Evolutionary conservation across 306 rosid species (phyloP).

Genomic region (Argentina anserina): DNA sequence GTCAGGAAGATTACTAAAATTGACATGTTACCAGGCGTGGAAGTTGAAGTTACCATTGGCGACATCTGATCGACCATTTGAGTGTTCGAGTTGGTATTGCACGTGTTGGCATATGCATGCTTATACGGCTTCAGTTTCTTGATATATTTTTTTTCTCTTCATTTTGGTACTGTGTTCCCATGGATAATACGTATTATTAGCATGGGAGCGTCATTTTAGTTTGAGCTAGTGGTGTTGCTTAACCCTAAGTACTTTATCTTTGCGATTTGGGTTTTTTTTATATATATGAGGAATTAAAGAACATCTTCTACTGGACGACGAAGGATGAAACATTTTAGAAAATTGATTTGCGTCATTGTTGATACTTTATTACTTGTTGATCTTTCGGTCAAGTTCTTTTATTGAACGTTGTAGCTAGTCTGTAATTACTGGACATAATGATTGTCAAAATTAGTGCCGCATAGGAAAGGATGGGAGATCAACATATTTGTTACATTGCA

Average conservation of each 20-base stretch:
- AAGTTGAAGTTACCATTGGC: constrained; percentile 74
- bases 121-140: not conserved
- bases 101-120: not conserved
- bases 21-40: constrained; percentile 62
- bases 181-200: not conserved
- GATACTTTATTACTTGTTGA: too few species aligned
- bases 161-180: not conserved
- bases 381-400: too few species aligned
- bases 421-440: not conserved
- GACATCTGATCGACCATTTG: constrained; percentile 34
- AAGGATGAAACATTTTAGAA: too few species aligned
- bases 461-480: not conserved
- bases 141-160: not conserved
- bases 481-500: not conserved
- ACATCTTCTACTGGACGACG: too few species aligned
- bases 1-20: constrained; percentile 66
- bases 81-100: too few species aligned
- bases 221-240: not conserved
- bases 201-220: not conserved
- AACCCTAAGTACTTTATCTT: too few species aligned
- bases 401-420: too few species aligned
- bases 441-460: not conserved
- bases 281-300: too few species aligned
- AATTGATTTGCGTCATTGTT: too few species aligned
- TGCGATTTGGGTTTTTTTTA: too few species aligned